Percentiles rank a stretch among this genome's conserved stretches.
Conservation (phyloP, 495 filamentous ascomycete genomes). For the Stereocaulon alpinum region DNA sequence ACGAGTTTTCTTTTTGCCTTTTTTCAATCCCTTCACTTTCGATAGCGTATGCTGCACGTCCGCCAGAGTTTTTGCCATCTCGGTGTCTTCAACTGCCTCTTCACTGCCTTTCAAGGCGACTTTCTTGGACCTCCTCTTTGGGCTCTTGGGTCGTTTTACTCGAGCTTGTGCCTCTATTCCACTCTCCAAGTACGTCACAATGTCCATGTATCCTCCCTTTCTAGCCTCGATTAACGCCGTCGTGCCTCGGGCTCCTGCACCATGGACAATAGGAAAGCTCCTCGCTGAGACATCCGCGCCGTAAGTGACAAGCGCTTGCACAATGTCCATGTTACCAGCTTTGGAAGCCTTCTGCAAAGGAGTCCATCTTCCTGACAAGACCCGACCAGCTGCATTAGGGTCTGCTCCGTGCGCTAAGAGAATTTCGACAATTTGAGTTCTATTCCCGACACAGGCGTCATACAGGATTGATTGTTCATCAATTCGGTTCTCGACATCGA, state of each 20-base stretch:
- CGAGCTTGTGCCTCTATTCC: not conserved
- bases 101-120: no score
- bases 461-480: not conserved
- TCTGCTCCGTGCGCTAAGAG: not conserved
- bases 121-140: not conserved
- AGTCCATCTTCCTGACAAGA: conserved; percentile 1
- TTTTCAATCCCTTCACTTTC: not conserved
- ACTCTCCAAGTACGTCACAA: not conserved
- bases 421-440: not conserved
- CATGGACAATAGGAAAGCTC: not conserved
- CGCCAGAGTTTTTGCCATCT: no score
- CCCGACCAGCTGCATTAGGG: not conserved
- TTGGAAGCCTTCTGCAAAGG: not conserved
- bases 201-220: not conserved
- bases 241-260: not conserved
- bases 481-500: conserved; percentile 1
- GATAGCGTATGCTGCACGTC: no score
- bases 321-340: not conserved
- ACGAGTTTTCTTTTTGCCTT: not conserved
- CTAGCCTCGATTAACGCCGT: not conserved
- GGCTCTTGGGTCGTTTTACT: not conserved
- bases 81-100: no score
- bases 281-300: not conserved
- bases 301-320: not conserved
- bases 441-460: not conserved